These are phyloP conservation scores for Trichosphaerium sp. DNA, from an alignment of 78 protist species.

Conservation along the genomic window DNA sequence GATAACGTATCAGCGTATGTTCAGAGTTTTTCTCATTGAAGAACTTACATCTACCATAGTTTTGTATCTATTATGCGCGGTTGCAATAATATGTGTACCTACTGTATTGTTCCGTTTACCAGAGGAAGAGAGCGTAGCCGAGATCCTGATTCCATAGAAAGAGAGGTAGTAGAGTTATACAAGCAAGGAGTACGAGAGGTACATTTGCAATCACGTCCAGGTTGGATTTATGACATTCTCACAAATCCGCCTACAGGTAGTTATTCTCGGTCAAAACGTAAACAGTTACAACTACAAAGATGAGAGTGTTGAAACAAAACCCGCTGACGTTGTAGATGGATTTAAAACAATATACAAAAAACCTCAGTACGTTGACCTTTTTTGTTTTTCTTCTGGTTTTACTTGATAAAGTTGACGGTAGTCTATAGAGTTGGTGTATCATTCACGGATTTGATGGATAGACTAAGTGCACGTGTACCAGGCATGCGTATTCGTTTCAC, in stretches of 20 bases:
- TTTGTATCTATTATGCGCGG: constrained; percentile 73
- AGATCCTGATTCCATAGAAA: constrained; percentile 36
- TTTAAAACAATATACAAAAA: constrained; percentile 63
- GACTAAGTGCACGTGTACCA: constrained; percentile 41
- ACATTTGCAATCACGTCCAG: too few relatives aligned
- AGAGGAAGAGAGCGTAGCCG: constrained; percentile 84
- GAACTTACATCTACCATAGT: background rate
- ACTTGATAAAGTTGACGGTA: background rate
- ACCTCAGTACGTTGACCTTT: too few relatives aligned
- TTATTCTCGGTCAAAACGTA: constrained; percentile 89
- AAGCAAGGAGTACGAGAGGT: constrained; percentile 28
- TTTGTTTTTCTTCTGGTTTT: background rate
- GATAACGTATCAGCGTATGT: constrained; percentile 45
- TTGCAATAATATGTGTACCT: constrained; percentile 90
- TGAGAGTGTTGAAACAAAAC: background rate
- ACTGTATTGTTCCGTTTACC: constrained; percentile 91
- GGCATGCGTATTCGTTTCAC: constrained; percentile 82
- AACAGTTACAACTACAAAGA: constrained; percentile 58
- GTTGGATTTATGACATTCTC: too few relatives aligned
- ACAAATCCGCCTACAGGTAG: constrained; percentile 37
- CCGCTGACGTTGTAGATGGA: constrained; percentile 6
- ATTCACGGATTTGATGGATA: constrained; percentile 40
- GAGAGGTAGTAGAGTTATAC: constrained; percentile 46
- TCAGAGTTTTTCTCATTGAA: background rate
- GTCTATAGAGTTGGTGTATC: constrained; percentile 35